Percentiles rank a stretch among this genome's conserved stretches.
These are phyloP conservation scores for Trichoderma pleuroti DNA, from an alignment of 2,329 filamentous ascomycete genomes.

Conservation along the genomic window DNA sequence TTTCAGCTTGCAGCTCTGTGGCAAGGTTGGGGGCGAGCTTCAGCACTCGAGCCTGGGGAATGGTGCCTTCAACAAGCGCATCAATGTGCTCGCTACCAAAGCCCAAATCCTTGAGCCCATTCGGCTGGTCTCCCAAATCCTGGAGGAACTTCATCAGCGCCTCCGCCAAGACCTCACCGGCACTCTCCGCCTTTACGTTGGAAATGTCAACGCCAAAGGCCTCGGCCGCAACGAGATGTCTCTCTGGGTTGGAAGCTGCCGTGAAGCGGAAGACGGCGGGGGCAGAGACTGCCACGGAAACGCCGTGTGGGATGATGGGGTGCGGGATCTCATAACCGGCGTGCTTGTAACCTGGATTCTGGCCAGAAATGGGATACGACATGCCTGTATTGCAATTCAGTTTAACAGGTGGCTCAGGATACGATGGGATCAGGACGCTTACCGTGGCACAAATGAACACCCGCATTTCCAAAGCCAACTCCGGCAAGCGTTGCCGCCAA, in stretches of 20 bases:
- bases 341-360: slow-evolving; percentile 88
- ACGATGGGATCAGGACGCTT: slow-evolving; percentile 25
- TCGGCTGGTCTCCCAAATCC: slow-evolving; percentile 83
- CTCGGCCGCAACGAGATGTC: slow-evolving; percentile 85
- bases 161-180: slow-evolving; percentile 82
- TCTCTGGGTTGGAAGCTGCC: slow-evolving; percentile 82
- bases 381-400: slow-evolving; percentile 56
- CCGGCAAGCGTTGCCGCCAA: slow-evolving; percentile 90
- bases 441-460: slow-evolving; percentile 75
- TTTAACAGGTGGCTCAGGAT: background rate
- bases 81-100: slow-evolving; percentile 76
- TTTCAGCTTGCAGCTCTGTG: slow-evolving; percentile 65
- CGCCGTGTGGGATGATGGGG: slow-evolving; percentile 90
- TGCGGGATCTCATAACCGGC: slow-evolving; percentile 73
- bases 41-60: slow-evolving; percentile 85
- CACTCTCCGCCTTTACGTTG: slow-evolving; percentile 82
- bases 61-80: slow-evolving; percentile 84
- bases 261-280: slow-evolving; percentile 95
- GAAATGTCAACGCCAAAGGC: slow-evolving; percentile 86
- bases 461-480: slow-evolving; percentile 95
- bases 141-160: slow-evolving; percentile 78
- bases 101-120: slow-evolving; percentile 77
- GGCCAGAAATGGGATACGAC: slow-evolving; percentile 95
- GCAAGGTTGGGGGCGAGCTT: slow-evolving; percentile 84
- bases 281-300: slow-evolving; percentile 89